These are phyloP conservation scores for Ophiostoma sp. DNA, from an alignment of 2,329 filamentous ascomycete genomes.

Conservation along the genomic window DNA sequence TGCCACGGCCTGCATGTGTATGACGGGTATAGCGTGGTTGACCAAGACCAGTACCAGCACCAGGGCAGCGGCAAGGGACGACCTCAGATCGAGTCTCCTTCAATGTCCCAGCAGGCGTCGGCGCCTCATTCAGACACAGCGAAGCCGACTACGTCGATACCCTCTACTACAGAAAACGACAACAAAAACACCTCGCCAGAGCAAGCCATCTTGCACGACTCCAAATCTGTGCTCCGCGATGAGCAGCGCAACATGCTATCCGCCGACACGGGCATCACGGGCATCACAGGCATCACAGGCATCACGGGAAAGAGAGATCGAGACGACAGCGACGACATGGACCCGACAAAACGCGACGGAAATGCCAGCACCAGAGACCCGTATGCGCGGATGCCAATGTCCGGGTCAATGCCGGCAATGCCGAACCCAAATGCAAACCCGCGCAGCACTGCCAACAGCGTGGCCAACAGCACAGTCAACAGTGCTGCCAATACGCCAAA, in stretches of 20 bases:
- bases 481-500: constrained; percentile 11
- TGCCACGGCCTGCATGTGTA: constrained; percentile 47
- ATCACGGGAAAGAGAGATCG: background rate
- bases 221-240: constrained; percentile 30
- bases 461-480: constrained; percentile 17
- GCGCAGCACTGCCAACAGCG: background rate
- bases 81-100: constrained; percentile 37
- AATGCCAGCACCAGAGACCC: background rate
- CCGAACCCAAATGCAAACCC: background rate
- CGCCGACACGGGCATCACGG: constrained; percentile 22
- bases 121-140: constrained; percentile 49
- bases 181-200: constrained; percentile 29
- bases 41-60: constrained; percentile 27
- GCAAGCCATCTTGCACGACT: constrained; percentile 2
- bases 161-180: constrained; percentile 37
- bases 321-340: background rate
- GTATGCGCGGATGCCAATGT: background rate
- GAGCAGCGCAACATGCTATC: constrained; percentile 22
- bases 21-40: constrained; percentile 26
- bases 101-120: constrained; percentile 60
- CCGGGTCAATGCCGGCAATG: background rate
- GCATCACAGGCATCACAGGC: constrained; percentile 2
- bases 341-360: background rate
- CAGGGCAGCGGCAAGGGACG: constrained; percentile 42
- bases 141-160: background rate